Evolutionary conservation across 202 grass and related monocot species (phyloP).

Genomic region (Schoenoplectus triqueter): DNA sequence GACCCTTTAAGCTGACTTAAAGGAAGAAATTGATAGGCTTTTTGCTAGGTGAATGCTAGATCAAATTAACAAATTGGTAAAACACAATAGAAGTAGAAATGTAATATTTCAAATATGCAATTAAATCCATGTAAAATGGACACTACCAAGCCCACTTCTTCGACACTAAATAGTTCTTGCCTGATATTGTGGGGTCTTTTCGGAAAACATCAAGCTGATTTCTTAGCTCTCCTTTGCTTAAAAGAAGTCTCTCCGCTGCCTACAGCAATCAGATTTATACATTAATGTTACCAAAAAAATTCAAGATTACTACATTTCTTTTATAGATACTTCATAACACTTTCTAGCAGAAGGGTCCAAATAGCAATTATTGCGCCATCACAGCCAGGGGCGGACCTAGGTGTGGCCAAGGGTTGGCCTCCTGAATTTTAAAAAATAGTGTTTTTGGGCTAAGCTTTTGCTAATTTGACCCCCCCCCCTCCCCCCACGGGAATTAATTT

Average conservation of each 20-base stretch:
- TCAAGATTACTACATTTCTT: neutral
- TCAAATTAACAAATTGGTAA: slow-evolving; percentile 5
- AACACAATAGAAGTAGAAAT: neutral
- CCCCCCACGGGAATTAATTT: too few species aligned
- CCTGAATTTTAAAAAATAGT: too few species aligned
- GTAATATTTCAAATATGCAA: slow-evolving; percentile 15
- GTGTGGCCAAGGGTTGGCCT: too few species aligned
- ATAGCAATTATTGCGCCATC: too few species aligned
- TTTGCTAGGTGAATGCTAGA: neutral
- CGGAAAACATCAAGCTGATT: slow-evolving; percentile 67
- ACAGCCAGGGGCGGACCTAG: too few species aligned
- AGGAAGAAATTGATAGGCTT: neutral
- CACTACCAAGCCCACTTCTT: neutral
- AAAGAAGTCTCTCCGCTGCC: slow-evolving; percentile 90
- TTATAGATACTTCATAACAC: neutral
- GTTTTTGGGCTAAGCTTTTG: too few species aligned
- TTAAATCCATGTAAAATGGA: neutral
- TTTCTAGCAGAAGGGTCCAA: neutral
- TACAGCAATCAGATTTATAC: slow-evolving; percentile 42
- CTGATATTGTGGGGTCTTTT: slow-evolving; percentile 60
- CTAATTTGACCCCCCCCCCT: too few species aligned
- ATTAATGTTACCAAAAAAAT: slow-evolving; percentile 7
- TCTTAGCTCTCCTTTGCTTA: slow-evolving; percentile 69
- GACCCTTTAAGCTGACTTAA: slow-evolving; percentile 3
- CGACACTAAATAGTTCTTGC: neutral